Base-by-base conservation (phyloP, 148 eudicot genomes). In the Nepenthes mirabilis region DNA sequence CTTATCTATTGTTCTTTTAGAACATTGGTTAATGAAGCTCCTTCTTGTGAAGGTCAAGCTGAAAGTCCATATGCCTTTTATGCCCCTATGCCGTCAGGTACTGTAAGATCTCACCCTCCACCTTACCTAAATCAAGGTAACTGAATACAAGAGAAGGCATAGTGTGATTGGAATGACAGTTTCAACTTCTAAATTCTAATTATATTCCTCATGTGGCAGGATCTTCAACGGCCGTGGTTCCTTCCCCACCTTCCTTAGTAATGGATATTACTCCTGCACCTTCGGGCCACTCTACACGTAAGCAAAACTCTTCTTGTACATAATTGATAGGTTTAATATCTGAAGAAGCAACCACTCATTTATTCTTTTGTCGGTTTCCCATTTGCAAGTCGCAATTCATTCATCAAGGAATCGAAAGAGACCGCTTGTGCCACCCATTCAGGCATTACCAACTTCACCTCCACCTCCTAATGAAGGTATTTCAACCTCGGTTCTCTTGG, bases 401-500 rank as follows among this genome's bases (percentile, higher is more conserved):
- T 61, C 83, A 55, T 68, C 79, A 73, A 71, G 65, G 75, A 62
- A 67, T 66, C 82, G 65, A 58, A 70, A 67, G 75, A 74, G 49
- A 63, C 87, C 78, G 8, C 56, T 49, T n/a, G 55, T 65, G 40
- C 76, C 79, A 12, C 84, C 88, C n/a, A 55, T 83, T 47, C 77
- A 51, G 47, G 71, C 89, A 50, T 63, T 88, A 69, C 93, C 93
- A 34, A 89, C 93, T 68, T 93, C 96, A 34, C 93, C 93, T 68
- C 96, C 96, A 59, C 96, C 96, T 64, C 96, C 96, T 61, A 83
- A 85, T 65, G 67, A 72, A 72, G 93, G 96, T 88, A 56, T 14
- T 35, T 65, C 51, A 61, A 45, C 60, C 12, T 49, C 53, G 23
- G 13, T 33, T 65, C 68, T 57, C 14, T 32, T 56, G 23, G 14